phyloP scores from a whole-genome alignment of 2,329 filamentous ascomycete genomes.

The Cercospora sesami region DNA sequence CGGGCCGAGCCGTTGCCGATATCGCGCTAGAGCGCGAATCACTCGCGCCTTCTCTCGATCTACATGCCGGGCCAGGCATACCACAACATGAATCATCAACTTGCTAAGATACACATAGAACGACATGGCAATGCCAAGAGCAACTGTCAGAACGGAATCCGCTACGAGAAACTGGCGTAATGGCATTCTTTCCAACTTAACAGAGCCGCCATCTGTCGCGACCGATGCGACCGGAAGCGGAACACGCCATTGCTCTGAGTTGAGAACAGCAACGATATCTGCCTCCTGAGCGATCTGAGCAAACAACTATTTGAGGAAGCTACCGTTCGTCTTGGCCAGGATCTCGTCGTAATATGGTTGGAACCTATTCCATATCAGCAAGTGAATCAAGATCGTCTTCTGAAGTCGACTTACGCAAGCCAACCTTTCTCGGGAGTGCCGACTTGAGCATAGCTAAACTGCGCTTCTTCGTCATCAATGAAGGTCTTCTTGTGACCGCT shows the following conservation, averaged over 20 bases:
- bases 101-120: neutral
- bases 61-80: neutral
- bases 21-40: neutral
- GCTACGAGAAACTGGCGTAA: neutral
- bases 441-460: slow-evolving; percentile 44
- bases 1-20: neutral
- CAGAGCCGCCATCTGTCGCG: neutral
- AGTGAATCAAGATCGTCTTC: slow-evolving; percentile 33
- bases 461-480: slow-evolving; percentile 45
- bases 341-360: slow-evolving; percentile 57
- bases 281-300: neutral
- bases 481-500: slow-evolving; percentile 45
- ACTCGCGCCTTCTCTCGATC: neutral
- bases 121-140: neutral
- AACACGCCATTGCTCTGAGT: neutral
- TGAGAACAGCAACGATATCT: neutral
- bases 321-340: slow-evolving; percentile 52
- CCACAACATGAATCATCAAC: neutral
- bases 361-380: slow-evolving; percentile 36
- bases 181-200: neutral
- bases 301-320: slow-evolving; percentile 46
- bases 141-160: neutral
- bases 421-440: slow-evolving; percentile 55
- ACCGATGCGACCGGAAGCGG: neutral
- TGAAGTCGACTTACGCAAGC: slow-evolving; percentile 40